Evolutionary conservation across 495 filamentous ascomycete species (phyloP).

Genomic region (Chaetomium fimeti): DNA sequence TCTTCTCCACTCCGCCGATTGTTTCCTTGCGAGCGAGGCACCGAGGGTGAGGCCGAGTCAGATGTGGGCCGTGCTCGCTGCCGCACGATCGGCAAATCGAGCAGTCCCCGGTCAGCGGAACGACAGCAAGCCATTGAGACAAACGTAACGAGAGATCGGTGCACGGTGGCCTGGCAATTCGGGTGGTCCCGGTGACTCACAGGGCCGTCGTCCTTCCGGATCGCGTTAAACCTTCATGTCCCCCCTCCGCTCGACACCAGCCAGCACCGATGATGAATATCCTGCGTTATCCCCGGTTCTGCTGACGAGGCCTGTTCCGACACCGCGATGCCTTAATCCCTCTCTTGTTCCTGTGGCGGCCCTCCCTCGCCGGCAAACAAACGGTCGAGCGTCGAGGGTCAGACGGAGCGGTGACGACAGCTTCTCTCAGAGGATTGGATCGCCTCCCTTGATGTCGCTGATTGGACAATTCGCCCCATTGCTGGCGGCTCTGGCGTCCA

Average conservation of each 20-base stretch:
- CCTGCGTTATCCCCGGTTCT: not conserved
- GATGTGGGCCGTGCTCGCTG: conserved; percentile 23
- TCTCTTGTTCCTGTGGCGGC: not conserved
- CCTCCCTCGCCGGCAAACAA: not conserved
- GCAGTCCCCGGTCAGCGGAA: no score
- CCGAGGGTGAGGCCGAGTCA: not conserved
- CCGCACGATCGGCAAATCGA: not conserved
- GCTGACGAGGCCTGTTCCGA: conserved; percentile 8
- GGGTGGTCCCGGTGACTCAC: not conserved
- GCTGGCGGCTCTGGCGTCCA: conserved; percentile 14
- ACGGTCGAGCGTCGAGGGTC: no score
- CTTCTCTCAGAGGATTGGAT: not conserved
- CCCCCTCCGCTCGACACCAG: not conserved
- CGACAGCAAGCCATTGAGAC: no score
- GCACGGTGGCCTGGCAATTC: not conserved
- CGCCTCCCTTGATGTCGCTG: not conserved
- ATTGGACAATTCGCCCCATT: not conserved
- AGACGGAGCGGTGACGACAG: not conserved
- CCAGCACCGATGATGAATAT: not conserved
- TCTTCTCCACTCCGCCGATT: not conserved
- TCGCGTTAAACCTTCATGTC: conserved; percentile 14
- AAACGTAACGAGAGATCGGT: not conserved
- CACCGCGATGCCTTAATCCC: not conserved
- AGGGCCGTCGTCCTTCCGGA: conserved; percentile 12
- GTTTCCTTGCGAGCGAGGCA: not conserved